Base-by-base conservation (phyloP, 345 rosid genomes). In the Stellera chamaejasme region DNA sequence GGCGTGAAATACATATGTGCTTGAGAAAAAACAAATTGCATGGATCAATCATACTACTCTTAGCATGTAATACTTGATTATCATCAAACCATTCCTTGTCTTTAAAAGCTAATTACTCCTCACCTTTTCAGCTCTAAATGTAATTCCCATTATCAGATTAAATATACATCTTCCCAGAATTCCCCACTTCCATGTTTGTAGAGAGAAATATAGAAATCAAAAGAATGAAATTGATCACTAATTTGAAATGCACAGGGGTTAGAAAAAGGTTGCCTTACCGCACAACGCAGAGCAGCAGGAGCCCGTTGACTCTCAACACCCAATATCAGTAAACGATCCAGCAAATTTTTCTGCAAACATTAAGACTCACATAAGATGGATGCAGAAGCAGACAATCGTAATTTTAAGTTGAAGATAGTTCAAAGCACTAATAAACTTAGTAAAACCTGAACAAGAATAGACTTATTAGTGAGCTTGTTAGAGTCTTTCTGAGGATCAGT, bases 261-360 rank as follows among this genome's bases (percentile, higher is more conserved):
- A 43, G 13, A 27, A 6, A 58, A 9, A 39, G 59, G 66, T 58
- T 19, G 27, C 28, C 84, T 69, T 79, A 90, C 97, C 68, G 66
- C 77, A 69, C 90, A 84, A 42, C 95, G 97, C 48, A 90, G 74
- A 67, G 85, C 70, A 64, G 84, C 72, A 55, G 95, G 93, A 28
- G 93, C 88, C 97, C 95, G 87, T 65, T 82, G 87, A 75, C 86
- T 87, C 72, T 87, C 97, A 46, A 87, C 77, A 55, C 95, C 93
- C 77, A 90, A 69, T 75, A 82, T 70, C 36, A 90, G 79, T 45
- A 90, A 86, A 71, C 75, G 65, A 61, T 87, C 97, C 65, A 90
- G 71, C 57, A 84, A 62, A 49, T 87, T 84, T 63, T 76, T 90
- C 95, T 90, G 64, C 74, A 60, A 39, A 50, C 32, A 59, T 65